These are phyloP conservation scores for Jackrogersella multiformis DNA, from an alignment of 495 filamentous ascomycete species.

Conservation along the genomic window DNA sequence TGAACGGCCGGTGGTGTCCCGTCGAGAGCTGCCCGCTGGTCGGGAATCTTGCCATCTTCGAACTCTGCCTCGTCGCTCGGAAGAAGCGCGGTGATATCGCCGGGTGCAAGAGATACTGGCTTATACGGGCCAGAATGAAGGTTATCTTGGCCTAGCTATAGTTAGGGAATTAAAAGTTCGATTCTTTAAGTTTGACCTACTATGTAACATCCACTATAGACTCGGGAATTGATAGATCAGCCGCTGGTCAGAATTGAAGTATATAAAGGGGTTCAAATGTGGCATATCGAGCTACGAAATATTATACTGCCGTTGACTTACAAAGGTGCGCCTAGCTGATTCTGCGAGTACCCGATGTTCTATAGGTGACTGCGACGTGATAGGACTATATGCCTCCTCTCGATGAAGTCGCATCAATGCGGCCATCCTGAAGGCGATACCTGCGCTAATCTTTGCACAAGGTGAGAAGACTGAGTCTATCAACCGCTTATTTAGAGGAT, in stretches of 20 bases:
- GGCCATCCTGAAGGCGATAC: constrained; percentile 61
- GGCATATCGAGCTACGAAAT: not conserved
- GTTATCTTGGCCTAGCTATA: constrained; percentile 55
- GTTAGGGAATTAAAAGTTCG: constrained; percentile 16
- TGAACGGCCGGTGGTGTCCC: constrained; percentile 57
- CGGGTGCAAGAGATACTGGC: constrained; percentile 56
- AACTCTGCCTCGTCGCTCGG: constrained; percentile 60
- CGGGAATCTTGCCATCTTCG: constrained; percentile 51
- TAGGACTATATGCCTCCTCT: constrained; percentile 59
- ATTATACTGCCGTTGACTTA: constrained; percentile 34
- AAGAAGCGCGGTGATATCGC: constrained; percentile 61
- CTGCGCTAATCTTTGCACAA: constrained; percentile 57
- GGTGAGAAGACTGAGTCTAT: constrained; percentile 35
- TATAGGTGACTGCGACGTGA: constrained; percentile 51
- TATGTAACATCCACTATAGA: constrained; percentile 61
- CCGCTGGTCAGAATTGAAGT: not conserved
- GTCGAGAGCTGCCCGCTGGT: constrained; percentile 59
- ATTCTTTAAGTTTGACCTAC: constrained; percentile 33
- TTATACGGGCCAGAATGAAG: constrained; percentile 58
- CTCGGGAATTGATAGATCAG: constrained; percentile 2
- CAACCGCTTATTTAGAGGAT: not conserved
- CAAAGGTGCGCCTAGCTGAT: constrained; percentile 58
- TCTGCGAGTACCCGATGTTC: constrained; percentile 50
- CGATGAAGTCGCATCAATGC: constrained; percentile 60
- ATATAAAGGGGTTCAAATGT: not conserved